phyloP scores from a whole-genome alignment of 306 rosid species.

The Malus orientalis region DNA sequence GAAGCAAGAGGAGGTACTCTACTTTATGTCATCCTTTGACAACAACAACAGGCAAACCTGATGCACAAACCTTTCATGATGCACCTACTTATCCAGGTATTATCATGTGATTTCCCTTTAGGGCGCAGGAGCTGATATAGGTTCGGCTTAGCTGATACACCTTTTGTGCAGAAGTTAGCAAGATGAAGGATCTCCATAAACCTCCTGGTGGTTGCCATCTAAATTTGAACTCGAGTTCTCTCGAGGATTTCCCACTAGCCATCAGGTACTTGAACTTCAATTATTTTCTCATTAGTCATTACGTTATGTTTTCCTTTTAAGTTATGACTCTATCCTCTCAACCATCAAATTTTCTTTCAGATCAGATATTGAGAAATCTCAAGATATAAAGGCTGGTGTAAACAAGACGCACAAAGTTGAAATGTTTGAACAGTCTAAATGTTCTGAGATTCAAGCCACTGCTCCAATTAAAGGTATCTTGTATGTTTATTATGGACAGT shows the following conservation, averaged over 20 bases:
- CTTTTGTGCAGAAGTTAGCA: conserved; percentile 36
- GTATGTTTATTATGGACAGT: background rate
- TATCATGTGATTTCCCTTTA: conserved; percentile 12
- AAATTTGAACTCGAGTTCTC: conserved; percentile 13
- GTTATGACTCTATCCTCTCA: conserved; percentile 8
- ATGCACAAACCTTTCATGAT: conserved; percentile 22
- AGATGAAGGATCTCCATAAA: conserved; percentile 25
- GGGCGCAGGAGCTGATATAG: background rate
- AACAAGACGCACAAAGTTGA: conserved; percentile 17
- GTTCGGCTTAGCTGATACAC: conserved; percentile 11
- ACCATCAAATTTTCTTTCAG: conserved; percentile 27
- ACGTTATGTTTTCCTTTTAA: conserved; percentile 1
- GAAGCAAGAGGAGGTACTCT: conserved; percentile 49
- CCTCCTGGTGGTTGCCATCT: conserved; percentile 13
- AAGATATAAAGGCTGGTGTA: conserved; percentile 25
- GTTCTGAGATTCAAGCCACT: conserved; percentile 27
- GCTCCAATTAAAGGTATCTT: conserved; percentile 44
- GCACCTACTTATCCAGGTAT: conserved; percentile 42
- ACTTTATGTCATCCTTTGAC: conserved; percentile 38
- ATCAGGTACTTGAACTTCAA: conserved; percentile 32
- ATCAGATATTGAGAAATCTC: conserved; percentile 28
- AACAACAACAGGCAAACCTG: conserved; percentile 20
- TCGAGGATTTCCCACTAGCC: conserved; percentile 29
- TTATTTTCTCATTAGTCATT: too few species aligned
- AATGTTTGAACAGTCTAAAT: conserved; percentile 21